phyloP scores from a whole-genome alignment of 129 eudicot species.

The Saposhnikovia divaricata region DNA sequence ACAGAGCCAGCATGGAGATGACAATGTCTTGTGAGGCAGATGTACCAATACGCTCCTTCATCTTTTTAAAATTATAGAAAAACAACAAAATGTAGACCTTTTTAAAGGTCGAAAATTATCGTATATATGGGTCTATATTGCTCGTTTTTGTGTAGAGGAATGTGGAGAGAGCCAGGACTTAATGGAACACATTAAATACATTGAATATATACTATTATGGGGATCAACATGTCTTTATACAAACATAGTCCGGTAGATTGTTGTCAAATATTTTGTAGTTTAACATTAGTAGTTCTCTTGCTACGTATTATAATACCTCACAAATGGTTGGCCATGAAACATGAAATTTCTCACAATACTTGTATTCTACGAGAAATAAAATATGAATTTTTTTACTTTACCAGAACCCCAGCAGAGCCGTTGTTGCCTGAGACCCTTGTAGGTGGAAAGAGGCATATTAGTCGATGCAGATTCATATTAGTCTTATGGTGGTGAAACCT shows the following conservation, averaged over 20 bases:
- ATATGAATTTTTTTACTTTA: too few species aligned
- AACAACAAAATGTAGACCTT: background rate
- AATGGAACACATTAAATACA: background rate
- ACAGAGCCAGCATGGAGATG: background rate
- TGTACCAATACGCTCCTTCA: background rate
- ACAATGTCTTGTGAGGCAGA: background rate
- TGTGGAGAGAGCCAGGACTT: background rate
- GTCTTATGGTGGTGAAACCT: constrained; percentile 70
- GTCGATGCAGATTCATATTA: too few species aligned
- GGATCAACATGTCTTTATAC: background rate
- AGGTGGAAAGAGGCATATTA: too few species aligned
- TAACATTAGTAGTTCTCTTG: background rate
- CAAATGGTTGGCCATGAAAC: background rate
- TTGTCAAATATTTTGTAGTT: background rate
- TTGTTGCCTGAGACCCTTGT: too few species aligned
- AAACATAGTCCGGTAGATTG: background rate
- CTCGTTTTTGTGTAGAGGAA: background rate
- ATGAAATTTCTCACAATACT: background rate
- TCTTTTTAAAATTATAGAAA: too few species aligned
- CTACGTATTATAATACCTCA: background rate
- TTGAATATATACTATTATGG: background rate
- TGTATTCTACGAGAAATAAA: too few species aligned
- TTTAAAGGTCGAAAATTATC: background rate
- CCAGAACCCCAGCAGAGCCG: too few species aligned
- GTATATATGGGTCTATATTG: background rate